phyloP scores from a whole-genome alignment of 495 filamentous ascomycete genomes.

The Chaetomium tenue region DNA sequence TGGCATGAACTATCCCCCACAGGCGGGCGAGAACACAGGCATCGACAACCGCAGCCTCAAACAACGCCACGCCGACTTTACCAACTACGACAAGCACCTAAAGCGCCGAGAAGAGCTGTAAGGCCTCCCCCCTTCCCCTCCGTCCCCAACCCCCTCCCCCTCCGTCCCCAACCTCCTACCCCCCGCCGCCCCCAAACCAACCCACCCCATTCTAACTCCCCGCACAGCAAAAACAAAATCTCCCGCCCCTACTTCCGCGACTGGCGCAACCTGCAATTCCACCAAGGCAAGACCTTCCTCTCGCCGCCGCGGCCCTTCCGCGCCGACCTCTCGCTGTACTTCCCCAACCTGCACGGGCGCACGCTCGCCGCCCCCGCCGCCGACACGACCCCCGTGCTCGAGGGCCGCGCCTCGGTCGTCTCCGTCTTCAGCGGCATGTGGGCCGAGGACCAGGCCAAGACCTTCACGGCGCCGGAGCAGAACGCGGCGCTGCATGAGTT shows the following conservation, averaged over 20 bases:
- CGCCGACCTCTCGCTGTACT: constrained; percentile 73
- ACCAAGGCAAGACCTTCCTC: constrained; percentile 85
- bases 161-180: background rate
- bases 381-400: constrained; percentile 71
- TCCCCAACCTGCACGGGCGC: constrained; percentile 83
- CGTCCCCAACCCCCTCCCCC: background rate
- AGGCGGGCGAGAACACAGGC: constrained; percentile 75
- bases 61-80: constrained; percentile 75
- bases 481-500: constrained; percentile 64
- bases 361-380: constrained; percentile 56
- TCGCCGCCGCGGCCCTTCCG: constrained; percentile 75
- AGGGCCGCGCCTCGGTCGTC: constrained; percentile 72
- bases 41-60: constrained; percentile 63
- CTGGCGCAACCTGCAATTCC: constrained; percentile 76
- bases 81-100: constrained; percentile 80
- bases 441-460: constrained; percentile 76
- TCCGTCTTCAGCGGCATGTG: constrained; percentile 76
- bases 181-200: background rate
- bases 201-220: background rate
- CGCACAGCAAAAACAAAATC: constrained; percentile 55
- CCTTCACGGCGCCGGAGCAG: constrained; percentile 60
- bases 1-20: constrained; percentile 69
- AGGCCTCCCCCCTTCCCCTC: constrained; percentile 20
- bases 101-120: constrained; percentile 69
- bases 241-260: constrained; percentile 88